Evolutionary conservation across 1,139 yeast genomes (phyloP), one percentile per base, ranked within the genome.

Genomic region (Pneumocystis jirovecii): DNA sequence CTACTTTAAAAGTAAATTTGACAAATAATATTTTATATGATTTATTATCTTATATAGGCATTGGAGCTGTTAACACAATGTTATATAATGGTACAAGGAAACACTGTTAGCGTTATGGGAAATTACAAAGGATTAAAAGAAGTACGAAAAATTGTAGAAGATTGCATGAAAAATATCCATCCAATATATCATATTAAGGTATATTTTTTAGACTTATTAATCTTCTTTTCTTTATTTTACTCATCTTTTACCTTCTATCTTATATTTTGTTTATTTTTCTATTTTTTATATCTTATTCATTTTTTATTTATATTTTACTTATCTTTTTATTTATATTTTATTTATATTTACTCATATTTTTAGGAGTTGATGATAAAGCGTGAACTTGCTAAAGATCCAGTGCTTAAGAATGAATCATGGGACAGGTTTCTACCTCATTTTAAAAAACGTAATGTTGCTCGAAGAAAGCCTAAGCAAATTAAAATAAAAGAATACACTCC

Each of bases 71-170:
- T 93, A 69, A 93, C 98, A 31, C 86, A 87, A 72, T 93, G 98
- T 78, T 93, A 93, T 74, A 87, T 93, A 68, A 81, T 93, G 69
- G 98, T 93, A 5, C 99, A 93, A 77, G 99, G 99, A 74, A 90
- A 88, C 75, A 93, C 99, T 0, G 99, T 93, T 3, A 85, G 96
- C 68, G 95, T 87, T 34, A 93, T 93, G 98, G 99, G 99, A 15
- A 95, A 96, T 31, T 91, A 80, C 78, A 89, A 87, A 74, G 98
- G 98, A 2, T 80, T 93, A 70, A 93, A 95, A 75, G 96, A 88
- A 70, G 85, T 89, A 10, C 84, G 98, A 76, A 83, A 97, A 74
- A 91, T 93, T 45, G 96, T 93, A 56, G 98, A 93, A 74, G 98
- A 93, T 74, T 93, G 98, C 76, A 93, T 93, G 99, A 84, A 82